Base-by-base conservation (phyloP, 2,329 filamentous ascomycete species). In the Chrysoporthe deuterocubensis region DNA sequence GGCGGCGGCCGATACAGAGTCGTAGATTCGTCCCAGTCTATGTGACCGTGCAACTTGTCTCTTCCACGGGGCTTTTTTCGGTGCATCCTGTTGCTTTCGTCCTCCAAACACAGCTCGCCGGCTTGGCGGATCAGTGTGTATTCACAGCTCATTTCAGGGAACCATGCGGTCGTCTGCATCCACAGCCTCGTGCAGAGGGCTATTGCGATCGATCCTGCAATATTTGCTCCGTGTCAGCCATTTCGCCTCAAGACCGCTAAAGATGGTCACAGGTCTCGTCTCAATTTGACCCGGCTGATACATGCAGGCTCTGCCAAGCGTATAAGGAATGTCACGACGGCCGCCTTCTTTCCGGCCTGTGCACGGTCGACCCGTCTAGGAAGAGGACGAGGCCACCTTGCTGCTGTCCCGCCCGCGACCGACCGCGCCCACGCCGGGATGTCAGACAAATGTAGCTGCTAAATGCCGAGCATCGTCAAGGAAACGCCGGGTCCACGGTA, bases 401-500 rank as follows among this genome's bases (percentile, higher is more conserved):
- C 37, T 40, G 37, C n/a, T 54, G 50, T 54, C 50, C 21, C 50
- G 26, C 50, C 4, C 13, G 11, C 21, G 14, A 26, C 13, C 50
- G 21, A 52, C 6, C n/a, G 59, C 14, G 58, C 34, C 50, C 26
- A 26, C 26, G 26, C 26, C 26, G 26, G 54, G 11, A 42, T 37
- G 26, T 11, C 34, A 34, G 26, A 21, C 18, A 8, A 21, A 43
- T 14, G 59, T 42, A 16, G 37, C 16, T 42, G 2, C 43, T 42
- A 16, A 61, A 37, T 50, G 60, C 54, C 40, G 48, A 44, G 37
- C 52, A 26, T 40, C 44, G 42, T 52, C 40, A 52, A 48, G 60
- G 44, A 18, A 43, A 60, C 26, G 40, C 42, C 52, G 60, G 37
- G 40, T 48, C 37, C 60, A 62, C 44, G 13, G 32, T 64, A 43